These are phyloP conservation scores for Posidonia oceanica DNA, from an alignment of 116 monocot genomes.

Conservation along the genomic window DNA sequence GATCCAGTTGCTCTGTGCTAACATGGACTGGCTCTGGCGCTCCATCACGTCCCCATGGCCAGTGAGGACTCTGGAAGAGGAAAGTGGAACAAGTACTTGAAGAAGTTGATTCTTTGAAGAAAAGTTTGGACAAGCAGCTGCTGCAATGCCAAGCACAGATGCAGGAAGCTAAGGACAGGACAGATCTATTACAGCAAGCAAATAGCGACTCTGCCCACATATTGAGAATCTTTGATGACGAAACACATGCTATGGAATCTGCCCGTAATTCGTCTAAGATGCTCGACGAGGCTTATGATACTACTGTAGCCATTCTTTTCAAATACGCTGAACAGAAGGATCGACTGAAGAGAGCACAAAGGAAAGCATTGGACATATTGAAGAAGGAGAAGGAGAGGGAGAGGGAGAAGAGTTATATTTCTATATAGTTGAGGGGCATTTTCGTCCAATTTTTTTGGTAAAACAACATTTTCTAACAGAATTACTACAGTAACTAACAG, in stretches of 20 bases:
- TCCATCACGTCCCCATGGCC: slow-evolving; percentile 56
- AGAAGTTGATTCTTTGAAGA: slow-evolving; percentile 63
- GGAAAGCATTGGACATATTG: too few species aligned
- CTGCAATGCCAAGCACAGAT: slow-evolving; percentile 43
- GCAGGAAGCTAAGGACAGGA: slow-evolving; percentile 68
- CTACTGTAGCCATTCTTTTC: slow-evolving; percentile 76
- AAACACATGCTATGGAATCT: slow-evolving; percentile 77
- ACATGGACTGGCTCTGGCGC: slow-evolving; percentile 92
- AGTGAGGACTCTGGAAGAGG: slow-evolving; percentile 92
- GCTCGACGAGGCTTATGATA: slow-evolving; percentile 82
- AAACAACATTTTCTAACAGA: too few species aligned
- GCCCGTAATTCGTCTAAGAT: too few species aligned
- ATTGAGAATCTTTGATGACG: slow-evolving; percentile 90
- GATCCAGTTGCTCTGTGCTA: slow-evolving; percentile 73
- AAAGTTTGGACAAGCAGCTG: slow-evolving; percentile 44
- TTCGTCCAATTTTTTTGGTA: too few species aligned
- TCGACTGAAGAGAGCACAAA: too few species aligned
- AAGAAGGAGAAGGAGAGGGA: too few species aligned
- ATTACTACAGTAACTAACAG: too few species aligned
- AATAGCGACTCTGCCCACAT: slow-evolving; percentile 68
- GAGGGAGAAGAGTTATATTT: too few species aligned
- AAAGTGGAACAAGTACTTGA: slow-evolving; percentile 78
- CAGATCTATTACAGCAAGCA: slow-evolving; percentile 62
- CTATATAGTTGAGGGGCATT: too few species aligned
- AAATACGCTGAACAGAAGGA: slow-evolving; percentile 86